Evolutionary conservation across 1,284 basidiomycete species (phyloP), one percentile per base, ranked within the genome.

Genomic region (Sparassis latifolia): DNA sequence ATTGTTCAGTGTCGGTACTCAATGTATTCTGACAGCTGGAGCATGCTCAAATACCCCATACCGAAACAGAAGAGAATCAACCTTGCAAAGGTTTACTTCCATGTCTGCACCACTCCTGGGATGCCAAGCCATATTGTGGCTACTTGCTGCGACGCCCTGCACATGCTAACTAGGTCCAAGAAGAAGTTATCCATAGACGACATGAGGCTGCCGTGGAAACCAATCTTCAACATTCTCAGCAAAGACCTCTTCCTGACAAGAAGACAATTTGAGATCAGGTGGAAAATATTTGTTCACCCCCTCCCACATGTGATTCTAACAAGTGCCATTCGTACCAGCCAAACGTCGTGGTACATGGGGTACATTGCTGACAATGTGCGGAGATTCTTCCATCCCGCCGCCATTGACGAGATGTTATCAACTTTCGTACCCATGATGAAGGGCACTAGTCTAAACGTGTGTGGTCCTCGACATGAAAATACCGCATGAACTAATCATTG

Each of bases 361-460:
- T 91, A 89, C 63, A 78, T 97, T 53, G 89, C 92, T 35, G 87
- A 92, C 57, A 79, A 78, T 58, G 79, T 83, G 39, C 85, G 89
- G 58, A 77, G 89, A 42, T 97, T 97, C 77, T 98, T 95, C 69
- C 86, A 94, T 59, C 89, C 94, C 6, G 80, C 84, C 47, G 89
- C 92, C 45, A 88, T 89, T 44, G 84, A 90, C 58, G 89, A 91
- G 56, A 98, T 99, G 91, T 82, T 99, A 30, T 75, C 81, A 32
- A 82, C 79, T 5, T 89, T 93, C 62, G 69, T 93, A 29, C 91
- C 88, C 5, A 71, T 74, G 53, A 76, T 95, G 54, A 88, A 93
- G 61, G 86, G 86, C 33, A 83, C 79, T 37, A 78, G 78, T 55
- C 68, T 92, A 56, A 83, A 89, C 67, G 87, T 88, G 58, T 66